Percentiles rank a stretch among this genome's conserved stretches.
Evolutionary conservation across 768 basidiomycete species (phyloP).

Genomic region (Fibroporia radiculosa): DNA sequence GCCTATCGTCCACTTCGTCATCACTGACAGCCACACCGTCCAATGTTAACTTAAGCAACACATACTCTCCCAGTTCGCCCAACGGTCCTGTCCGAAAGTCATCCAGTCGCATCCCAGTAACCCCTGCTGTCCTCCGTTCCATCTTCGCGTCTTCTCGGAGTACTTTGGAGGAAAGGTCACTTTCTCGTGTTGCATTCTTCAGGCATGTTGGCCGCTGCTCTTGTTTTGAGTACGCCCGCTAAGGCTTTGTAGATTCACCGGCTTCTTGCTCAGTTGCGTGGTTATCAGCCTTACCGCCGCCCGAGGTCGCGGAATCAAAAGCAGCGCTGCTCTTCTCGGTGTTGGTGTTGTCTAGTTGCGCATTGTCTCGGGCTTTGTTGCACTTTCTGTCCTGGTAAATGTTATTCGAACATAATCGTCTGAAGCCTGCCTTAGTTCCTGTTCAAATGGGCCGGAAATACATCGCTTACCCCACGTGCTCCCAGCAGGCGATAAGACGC

Average conservation of each 20-base stretch:
- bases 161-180: slow-evolving; percentile 72
- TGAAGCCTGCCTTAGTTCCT: no score
- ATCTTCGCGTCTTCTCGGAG: slow-evolving; percentile 85
- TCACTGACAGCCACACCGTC: slow-evolving; percentile 18
- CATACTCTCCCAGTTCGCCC: slow-evolving; percentile 3
- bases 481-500: no score
- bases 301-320: slow-evolving; percentile 59
- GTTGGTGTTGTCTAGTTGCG: slow-evolving; percentile 32
- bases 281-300: slow-evolving; percentile 72
- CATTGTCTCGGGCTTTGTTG: no score
- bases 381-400: no score
- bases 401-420: no score
- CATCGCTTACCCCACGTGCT: no score
- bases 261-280: slow-evolving; percentile 76
- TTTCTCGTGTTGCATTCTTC: slow-evolving; percentile 83
- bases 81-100: slow-evolving; percentile 10
- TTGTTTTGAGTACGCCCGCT: neutral
- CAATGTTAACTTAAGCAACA: slow-evolving; percentile 10
- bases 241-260: slow-evolving; percentile 52
- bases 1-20: slow-evolving; percentile 16
- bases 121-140: slow-evolving; percentile 71
- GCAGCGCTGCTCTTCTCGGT: slow-evolving; percentile 59
- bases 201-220: slow-evolving; percentile 34
- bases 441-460: no score
- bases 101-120: slow-evolving; percentile 69